Evolutionary conservation across 768 basidiomycete genomes (phyloP), one percentile per base, ranked within the genome.

Genomic region (Leucocoprinus leucothites): DNA sequence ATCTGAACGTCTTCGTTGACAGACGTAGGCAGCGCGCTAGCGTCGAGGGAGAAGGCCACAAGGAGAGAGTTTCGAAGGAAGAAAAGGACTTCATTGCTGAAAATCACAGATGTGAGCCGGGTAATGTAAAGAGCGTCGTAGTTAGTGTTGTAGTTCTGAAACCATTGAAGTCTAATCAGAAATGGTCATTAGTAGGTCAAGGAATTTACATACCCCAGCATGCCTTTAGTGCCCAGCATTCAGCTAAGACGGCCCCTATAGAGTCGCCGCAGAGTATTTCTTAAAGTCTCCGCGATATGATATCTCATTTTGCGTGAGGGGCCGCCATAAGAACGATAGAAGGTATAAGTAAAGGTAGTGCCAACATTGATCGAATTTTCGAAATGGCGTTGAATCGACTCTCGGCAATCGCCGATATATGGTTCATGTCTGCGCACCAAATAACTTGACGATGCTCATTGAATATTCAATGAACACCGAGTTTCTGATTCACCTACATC

Each of bases 201-300:
- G 19, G n/a, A 31, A 31, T 44, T 35, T 46, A 78, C 86, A 56
- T 63, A 87, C 94, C 95, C 92, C 91, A 98, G 83, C 98, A 98
- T 65, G 85, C 85, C 68, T 87, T 93, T 13, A 87, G 85, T 13
- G 85, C 69, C 64, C 85, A 77, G 16, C 87, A 91, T 65, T 95
- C 87, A 6, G 79, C 76, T 21, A 98, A 75, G 55, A 94, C 86
- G 31, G 81, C 75, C 68, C 91, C 89, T 70, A 99, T 87, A 35
- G 76, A 71, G 41, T 96, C 94, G 1, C 79, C 91, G 21, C 94
- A 91, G 3, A 98, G 84, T 3, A 91, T 86, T 69, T 99, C 97
- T 60, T 91, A 84, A 26, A 98, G 69, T 61, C 89, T 74, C 48
- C 95, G 75, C 1, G 91, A 95, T 55, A 99, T 95, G 43, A 97